A percentile compares a stretch with the other conserved stretches of the same genome.
These are phyloP conservation scores for Clavispora santaluciae DNA, from an alignment of 805 yeast genomes.

Conservation along the genomic window DNA sequence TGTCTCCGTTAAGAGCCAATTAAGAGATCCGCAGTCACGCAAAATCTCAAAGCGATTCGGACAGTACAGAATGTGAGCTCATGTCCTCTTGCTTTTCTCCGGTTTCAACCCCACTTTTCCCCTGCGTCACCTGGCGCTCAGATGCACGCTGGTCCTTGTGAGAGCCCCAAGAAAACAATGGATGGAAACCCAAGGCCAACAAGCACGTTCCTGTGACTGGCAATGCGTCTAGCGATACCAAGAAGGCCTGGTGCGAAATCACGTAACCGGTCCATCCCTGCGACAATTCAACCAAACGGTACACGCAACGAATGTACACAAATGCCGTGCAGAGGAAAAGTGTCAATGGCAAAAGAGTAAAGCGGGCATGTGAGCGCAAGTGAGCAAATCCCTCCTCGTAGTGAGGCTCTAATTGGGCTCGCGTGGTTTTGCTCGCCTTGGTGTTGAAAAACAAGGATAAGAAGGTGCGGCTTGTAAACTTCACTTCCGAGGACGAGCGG, in stretches of 20 bases:
- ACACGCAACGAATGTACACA: constrained; percentile 6
- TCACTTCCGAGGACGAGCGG: constrained; percentile 1
- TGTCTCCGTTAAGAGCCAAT: too few relatives aligned
- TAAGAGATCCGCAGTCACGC: too few relatives aligned
- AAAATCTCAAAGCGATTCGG: too few relatives aligned
- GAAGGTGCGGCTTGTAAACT: constrained; percentile 2
- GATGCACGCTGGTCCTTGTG: neutral
- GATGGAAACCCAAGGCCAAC: neutral
- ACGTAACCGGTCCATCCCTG: constrained; percentile 3
- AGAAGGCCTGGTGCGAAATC: constrained; percentile 1
- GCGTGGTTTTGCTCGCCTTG: constrained; percentile 1
- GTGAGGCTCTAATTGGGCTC: constrained; percentile 4
- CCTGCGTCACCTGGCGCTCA: neutral
- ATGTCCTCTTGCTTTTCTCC: neutral
- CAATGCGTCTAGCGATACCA: neutral
- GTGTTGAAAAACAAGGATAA: constrained; percentile 6
- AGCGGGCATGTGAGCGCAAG: constrained; percentile 4
- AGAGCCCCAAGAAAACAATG: constrained; percentile 1
- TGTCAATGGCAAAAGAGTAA: constrained; percentile 5
- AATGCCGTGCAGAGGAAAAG: constrained; percentile 2
- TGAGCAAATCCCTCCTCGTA: constrained; percentile 5
- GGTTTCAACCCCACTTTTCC: neutral
- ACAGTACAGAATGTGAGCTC: neutral
- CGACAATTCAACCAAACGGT: constrained; percentile 2
- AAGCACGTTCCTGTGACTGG: neutral